phyloP scores from a whole-genome alignment of 768 basidiomycete genomes.

The Hericium alpestre region DNA sequence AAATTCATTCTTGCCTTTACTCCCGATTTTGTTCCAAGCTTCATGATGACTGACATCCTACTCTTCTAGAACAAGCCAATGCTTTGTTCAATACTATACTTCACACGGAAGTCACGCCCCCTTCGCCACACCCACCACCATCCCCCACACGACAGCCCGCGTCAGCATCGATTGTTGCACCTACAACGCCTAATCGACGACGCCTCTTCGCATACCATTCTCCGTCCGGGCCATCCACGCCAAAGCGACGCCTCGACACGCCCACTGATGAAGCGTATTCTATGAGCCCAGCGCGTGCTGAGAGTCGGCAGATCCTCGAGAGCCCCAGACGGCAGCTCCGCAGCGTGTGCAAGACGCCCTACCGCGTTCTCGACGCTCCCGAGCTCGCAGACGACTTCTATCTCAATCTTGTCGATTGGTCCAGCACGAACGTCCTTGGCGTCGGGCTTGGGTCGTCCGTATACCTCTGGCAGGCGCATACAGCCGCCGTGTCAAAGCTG shows the following conservation, averaged over 20 bases:
- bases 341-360: slow-evolving; percentile 87
- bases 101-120: slow-evolving; percentile 68
- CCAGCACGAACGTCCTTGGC: slow-evolving; percentile 85
- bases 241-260: slow-evolving; percentile 59
- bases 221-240: slow-evolving; percentile 43
- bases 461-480: slow-evolving; percentile 95
- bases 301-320: slow-evolving; percentile 72
- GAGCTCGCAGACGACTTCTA: slow-evolving; percentile 98
- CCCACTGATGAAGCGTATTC: slow-evolving; percentile 85
- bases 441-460: slow-evolving; percentile 89
- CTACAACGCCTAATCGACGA: slow-evolving; percentile 36
- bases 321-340: slow-evolving; percentile 75
- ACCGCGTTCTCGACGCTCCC: slow-evolving; percentile 93
- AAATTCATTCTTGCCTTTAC: no score
- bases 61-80: slow-evolving; percentile 65
- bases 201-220: slow-evolving; percentile 64
- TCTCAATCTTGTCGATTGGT: slow-evolving; percentile 96
- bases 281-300: slow-evolving; percentile 78
- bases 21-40: slow-evolving; percentile 1
- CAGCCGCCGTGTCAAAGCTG: slow-evolving; percentile 83
- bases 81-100: slow-evolving; percentile 69
- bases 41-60: slow-evolving; percentile 9
- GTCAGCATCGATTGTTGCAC: slow-evolving; percentile 20
- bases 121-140: slow-evolving; percentile 48
- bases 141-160: slow-evolving; percentile 36